Percentiles rank a stretch among this genome's conserved stretches.
These are phyloP conservation scores for Globisporangium uncinulatum DNA, from an alignment of 352 stramenopile species.

Conservation along the genomic window DNA sequence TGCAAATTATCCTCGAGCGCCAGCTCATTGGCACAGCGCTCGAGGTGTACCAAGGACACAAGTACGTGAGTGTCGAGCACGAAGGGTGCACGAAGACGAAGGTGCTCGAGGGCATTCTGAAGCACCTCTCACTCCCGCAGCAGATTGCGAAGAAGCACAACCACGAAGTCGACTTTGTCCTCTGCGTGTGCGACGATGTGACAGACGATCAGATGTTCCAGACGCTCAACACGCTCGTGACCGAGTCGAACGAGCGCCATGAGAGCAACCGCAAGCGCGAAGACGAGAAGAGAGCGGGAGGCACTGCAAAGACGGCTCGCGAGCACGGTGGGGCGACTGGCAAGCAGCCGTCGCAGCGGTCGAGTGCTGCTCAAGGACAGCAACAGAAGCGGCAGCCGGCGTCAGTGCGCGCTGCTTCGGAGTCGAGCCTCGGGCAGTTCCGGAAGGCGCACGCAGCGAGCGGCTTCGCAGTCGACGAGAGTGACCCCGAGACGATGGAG, in stretches of 20 bases:
- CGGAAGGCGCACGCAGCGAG: slow-evolving; percentile 19
- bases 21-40: slow-evolving; percentile 78
- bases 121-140: slow-evolving; percentile 58
- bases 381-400: slow-evolving; percentile 12
- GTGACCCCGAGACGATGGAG: slow-evolving; percentile 46
- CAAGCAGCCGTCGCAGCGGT: slow-evolving; percentile 2
- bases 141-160: slow-evolving; percentile 63
- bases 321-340: slow-evolving; percentile 26
- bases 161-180: slow-evolving; percentile 80
- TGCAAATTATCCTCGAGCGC: slow-evolving; percentile 87
- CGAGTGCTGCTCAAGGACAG: not conserved
- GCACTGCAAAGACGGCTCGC: slow-evolving; percentile 15
- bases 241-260: slow-evolving; percentile 69
- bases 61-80: slow-evolving; percentile 78
- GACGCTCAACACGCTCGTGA: slow-evolving; percentile 69
- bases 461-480: slow-evolving; percentile 27
- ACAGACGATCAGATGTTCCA: slow-evolving; percentile 91
- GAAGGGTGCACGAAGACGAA: slow-evolving; percentile 74
- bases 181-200: slow-evolving; percentile 86
- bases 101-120: slow-evolving; percentile 69
- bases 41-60: slow-evolving; percentile 84
- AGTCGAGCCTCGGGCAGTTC: not conserved
- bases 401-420: slow-evolving; percentile 3
- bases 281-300: slow-evolving; percentile 21
- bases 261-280: slow-evolving; percentile 37